phyloP scores from a whole-genome alignment of 768 basidiomycete species.

The Boletales sp. region DNA sequence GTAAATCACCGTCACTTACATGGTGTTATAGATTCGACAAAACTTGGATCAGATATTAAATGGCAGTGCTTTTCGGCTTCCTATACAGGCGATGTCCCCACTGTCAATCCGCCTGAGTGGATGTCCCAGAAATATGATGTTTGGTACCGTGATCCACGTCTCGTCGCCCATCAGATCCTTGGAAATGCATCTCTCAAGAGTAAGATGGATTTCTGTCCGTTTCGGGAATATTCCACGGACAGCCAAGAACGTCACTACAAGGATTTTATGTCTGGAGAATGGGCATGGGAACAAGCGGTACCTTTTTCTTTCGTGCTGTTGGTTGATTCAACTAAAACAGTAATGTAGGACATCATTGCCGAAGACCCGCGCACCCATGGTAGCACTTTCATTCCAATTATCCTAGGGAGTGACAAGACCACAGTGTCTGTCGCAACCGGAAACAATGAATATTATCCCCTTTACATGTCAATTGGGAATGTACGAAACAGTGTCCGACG shows the following conservation, averaged over 20 bases:
- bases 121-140: conserved; percentile 25
- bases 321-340: neutral
- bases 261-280: neutral
- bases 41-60: conserved; percentile 20
- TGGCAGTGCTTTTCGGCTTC: conserved; percentile 25
- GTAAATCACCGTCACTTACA: conserved; percentile 18
- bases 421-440: neutral
- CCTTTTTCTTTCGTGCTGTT: neutral
- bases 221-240: conserved; percentile 8
- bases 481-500: neutral
- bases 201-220: conserved; percentile 18
- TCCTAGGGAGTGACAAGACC: conserved; percentile 1
- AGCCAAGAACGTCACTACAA: conserved; percentile 3
- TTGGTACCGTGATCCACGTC: conserved; percentile 22
- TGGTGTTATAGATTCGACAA: conserved; percentile 23
- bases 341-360: neutral
- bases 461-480: conserved; percentile 3
- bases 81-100: conserved; percentile 15
- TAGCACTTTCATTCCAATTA: neutral
- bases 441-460: neutral
- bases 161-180: conserved; percentile 18
- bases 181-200: conserved; percentile 19
- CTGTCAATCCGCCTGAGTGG: conserved; percentile 18
- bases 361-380: neutral
- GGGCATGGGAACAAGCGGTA: neutral